Evolutionary conservation across 2,329 filamentous ascomycete genomes (phyloP).

Genomic region (Arthrobotrys musiformis): DNA sequence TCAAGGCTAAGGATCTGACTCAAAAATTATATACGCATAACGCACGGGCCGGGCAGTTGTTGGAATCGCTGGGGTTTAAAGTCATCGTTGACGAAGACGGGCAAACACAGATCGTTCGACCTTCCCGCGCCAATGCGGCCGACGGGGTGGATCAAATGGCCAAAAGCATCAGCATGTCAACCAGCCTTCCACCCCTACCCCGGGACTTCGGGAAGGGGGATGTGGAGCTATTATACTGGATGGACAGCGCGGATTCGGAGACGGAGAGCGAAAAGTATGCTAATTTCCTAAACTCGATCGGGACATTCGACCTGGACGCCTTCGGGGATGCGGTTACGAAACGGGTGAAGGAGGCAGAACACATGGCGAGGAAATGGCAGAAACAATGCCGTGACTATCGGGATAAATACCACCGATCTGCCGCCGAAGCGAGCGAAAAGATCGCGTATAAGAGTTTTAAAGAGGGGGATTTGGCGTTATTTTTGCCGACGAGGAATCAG

Average conservation of each 20-base stretch:
- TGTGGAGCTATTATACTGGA: slow-evolving; percentile 82
- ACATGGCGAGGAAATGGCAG: slow-evolving; percentile 91
- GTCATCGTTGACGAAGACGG: slow-evolving; percentile 73
- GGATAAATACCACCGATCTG: slow-evolving; percentile 82
- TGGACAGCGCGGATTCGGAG: slow-evolving; percentile 73
- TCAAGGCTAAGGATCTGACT: slow-evolving; percentile 82
- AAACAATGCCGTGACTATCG: slow-evolving; percentile 87
- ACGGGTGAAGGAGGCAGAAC: slow-evolving; percentile 90
- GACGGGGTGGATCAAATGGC: slow-evolving; percentile 64
- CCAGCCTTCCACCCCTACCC: slow-evolving; percentile 58
- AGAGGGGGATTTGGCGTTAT: slow-evolving; percentile 92
- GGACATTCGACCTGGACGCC: slow-evolving; percentile 82
- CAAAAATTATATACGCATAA: slow-evolving; percentile 85
- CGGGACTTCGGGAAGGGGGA: slow-evolving; percentile 64
- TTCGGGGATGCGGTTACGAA: slow-evolving; percentile 88
- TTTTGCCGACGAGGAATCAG: slow-evolving; percentile 93
- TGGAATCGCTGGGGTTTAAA: slow-evolving; percentile 87
- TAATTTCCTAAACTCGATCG: slow-evolving; percentile 77
- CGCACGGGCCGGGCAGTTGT: slow-evolving; percentile 80
- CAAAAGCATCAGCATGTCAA: slow-evolving; percentile 65
- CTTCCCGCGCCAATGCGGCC: slow-evolving; percentile 44
- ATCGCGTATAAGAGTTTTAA: slow-evolving; percentile 97
- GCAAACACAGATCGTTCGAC: slow-evolving; percentile 59
- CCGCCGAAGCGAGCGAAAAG: slow-evolving; percentile 91
- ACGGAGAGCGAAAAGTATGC: slow-evolving; percentile 79